These are phyloP conservation scores for Trifolium repens DNA, from an alignment of 306 rosid species.

Conservation along the genomic window DNA sequence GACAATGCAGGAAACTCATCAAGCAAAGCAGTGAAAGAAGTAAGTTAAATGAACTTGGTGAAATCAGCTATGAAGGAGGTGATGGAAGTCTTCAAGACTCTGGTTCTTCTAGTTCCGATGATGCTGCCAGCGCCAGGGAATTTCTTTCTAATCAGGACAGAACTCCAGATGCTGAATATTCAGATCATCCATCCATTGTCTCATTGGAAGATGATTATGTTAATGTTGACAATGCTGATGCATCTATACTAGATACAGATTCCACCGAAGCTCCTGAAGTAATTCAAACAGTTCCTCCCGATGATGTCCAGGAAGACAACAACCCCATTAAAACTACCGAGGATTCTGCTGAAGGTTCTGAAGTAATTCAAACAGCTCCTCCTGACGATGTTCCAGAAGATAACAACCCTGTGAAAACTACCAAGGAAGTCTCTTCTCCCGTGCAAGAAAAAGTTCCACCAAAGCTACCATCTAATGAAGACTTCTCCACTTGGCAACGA, in stretches of 20 bases:
- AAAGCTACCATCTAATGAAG: slow-evolving; percentile 63
- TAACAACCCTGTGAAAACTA: slow-evolving; percentile 48
- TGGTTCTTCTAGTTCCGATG: slow-evolving; percentile 93
- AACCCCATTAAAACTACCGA: slow-evolving; percentile 51
- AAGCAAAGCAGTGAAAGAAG: slow-evolving; percentile 57
- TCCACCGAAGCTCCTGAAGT: slow-evolving; percentile 78
- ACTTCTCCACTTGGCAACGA: slow-evolving; percentile 92
- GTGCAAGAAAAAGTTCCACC: slow-evolving; percentile 50
- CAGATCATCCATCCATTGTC: slow-evolving; percentile 65
- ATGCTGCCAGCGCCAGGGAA: slow-evolving; percentile 77
- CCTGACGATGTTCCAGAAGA: slow-evolving; percentile 64
- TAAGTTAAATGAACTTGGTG: slow-evolving; percentile 63
- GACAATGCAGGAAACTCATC: slow-evolving; percentile 71
- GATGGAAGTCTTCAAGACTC: slow-evolving; percentile 58
- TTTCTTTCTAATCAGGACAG: slow-evolving; percentile 87
- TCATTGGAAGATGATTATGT: slow-evolving; percentile 69
- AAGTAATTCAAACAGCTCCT: slow-evolving; percentile 70
- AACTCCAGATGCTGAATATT: slow-evolving; percentile 64
- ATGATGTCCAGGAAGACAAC: slow-evolving; percentile 64
- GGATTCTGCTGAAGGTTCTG: slow-evolving; percentile 78
- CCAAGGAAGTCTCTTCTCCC: slow-evolving; percentile 68
- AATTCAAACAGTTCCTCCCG: slow-evolving; percentile 63
- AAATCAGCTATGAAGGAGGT: slow-evolving; percentile 63
- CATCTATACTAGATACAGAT: slow-evolving; percentile 61
- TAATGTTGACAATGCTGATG: slow-evolving; percentile 60